Evolutionary conservation across 2,329 filamentous ascomycete species (phyloP).

Genomic region (Alternaria consortialis): DNA sequence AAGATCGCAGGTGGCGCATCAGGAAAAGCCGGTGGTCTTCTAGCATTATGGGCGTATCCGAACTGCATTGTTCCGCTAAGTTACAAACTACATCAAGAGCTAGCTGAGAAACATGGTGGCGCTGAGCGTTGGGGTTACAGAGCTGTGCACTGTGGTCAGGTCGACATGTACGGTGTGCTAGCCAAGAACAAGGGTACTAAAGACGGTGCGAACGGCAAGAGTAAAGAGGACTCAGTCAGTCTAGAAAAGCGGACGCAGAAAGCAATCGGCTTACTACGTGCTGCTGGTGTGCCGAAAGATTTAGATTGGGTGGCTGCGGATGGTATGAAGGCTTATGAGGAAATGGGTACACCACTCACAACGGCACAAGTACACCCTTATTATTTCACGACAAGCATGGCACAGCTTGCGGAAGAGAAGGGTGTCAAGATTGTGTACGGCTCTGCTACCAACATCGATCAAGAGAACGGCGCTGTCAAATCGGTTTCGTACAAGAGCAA

Average conservation of each 20-base stretch:
- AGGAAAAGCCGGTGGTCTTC: conserved; percentile 90
- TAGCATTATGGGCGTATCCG: conserved; percentile 93
- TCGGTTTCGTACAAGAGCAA: conserved; percentile 71
- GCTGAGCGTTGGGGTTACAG: conserved; percentile 86
- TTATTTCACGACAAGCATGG: conserved; percentile 87
- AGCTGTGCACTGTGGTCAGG: conserved; percentile 75
- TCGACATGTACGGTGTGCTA: conserved; percentile 61
- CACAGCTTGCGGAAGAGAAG: conserved; percentile 72
- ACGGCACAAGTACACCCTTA: conserved; percentile 95
- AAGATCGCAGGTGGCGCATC: conserved; percentile 90
- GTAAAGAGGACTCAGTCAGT: conserved; percentile 55
- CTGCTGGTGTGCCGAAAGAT: conserved; percentile 74
- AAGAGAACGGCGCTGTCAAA: conserved; percentile 64
- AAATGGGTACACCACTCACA: conserved; percentile 81
- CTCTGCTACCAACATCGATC: conserved; percentile 73
- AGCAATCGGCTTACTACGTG: conserved; percentile 61
- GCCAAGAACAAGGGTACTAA: conserved; percentile 36
- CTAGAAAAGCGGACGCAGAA: conserved; percentile 64
- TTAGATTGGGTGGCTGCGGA: conserved; percentile 84
- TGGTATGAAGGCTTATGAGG: conserved; percentile 74
- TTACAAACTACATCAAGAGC: conserved; percentile 81
- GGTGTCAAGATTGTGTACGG: conserved; percentile 69
- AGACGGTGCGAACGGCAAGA: conserved; percentile 44
- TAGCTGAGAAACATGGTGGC: conserved; percentile 85
- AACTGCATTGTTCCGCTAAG: conserved; percentile 83